Percentiles rank a stretch among this genome's conserved stretches.
Conservation (phyloP, 371 early-diverging fungal genomes). For the Saksenaea oblongispora region DNA sequence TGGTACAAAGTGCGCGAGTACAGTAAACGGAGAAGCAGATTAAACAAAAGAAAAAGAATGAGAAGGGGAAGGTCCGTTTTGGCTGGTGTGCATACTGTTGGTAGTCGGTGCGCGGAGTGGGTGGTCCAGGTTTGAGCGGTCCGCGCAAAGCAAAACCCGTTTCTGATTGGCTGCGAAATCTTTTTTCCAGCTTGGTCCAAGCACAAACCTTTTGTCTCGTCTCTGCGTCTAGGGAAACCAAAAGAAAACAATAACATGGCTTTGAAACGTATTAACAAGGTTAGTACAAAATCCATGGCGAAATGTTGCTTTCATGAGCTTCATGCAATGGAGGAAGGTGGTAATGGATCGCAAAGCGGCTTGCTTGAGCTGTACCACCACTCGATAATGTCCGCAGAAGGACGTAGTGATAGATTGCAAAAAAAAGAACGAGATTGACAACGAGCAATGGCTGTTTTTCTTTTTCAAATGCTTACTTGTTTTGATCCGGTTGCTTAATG, state of each 20-base stretch:
- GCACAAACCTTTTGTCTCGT: too few relatives aligned
- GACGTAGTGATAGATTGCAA: not conserved
- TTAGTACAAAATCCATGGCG: conserved; percentile 21
- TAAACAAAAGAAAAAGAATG: too few relatives aligned
- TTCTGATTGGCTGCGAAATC: too few relatives aligned
- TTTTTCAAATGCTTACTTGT: not conserved
- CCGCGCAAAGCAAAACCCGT: too few relatives aligned
- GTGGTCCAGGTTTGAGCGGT: too few relatives aligned
- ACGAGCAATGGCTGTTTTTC: not conserved
- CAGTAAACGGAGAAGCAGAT: too few relatives aligned
- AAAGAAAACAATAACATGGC: conserved; percentile 61
- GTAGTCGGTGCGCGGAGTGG: too few relatives aligned
- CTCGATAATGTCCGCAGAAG: not conserved
- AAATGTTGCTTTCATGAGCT: not conserved
- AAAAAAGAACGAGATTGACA: not conserved
- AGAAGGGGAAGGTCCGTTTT: too few relatives aligned
- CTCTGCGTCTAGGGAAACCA: too few relatives aligned
- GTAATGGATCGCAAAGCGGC: not conserved
- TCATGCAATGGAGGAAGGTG: not conserved
- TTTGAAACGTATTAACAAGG: conserved; percentile 94
- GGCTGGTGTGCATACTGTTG: too few relatives aligned
- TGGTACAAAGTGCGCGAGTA: too few relatives aligned
- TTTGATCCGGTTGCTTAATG: not conserved
- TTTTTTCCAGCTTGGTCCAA: too few relatives aligned
- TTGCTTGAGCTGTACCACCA: not conserved